Evolutionary conservation across 495 filamentous ascomycete genomes (phyloP).

Genomic region (Chaetomidium leptoderma): DNA sequence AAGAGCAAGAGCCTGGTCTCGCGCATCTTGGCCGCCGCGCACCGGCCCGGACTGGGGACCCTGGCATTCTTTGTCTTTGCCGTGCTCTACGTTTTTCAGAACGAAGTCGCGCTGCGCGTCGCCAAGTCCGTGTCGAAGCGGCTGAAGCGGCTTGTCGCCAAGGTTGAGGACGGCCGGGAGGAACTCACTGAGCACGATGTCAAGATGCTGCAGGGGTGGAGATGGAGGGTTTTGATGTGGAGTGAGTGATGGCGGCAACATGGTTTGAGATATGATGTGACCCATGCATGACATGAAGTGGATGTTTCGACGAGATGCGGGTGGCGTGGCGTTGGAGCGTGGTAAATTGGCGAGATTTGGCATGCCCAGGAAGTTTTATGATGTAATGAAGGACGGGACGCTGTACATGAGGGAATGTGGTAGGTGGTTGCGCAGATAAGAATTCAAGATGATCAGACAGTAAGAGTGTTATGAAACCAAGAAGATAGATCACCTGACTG

Average conservation of each 20-base stretch:
- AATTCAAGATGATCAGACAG: too few relatives aligned
- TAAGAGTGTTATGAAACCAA: too few relatives aligned
- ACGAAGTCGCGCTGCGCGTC: constrained; percentile 44
- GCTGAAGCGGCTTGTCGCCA: constrained; percentile 38
- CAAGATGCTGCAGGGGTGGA: constrained; percentile 41
- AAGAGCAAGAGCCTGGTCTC: constrained; percentile 40
- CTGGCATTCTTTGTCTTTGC: constrained; percentile 46
- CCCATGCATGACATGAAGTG: neutral
- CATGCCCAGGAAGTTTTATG: too few relatives aligned
- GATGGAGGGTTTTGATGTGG: constrained; percentile 46
- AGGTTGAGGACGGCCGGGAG: constrained; percentile 40
- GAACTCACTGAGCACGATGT: constrained; percentile 40
- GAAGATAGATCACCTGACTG: too few relatives aligned
- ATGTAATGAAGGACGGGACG: too few relatives aligned
- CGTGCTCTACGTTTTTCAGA: constrained; percentile 45
- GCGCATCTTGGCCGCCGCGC: constrained; percentile 37
- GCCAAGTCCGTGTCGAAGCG: constrained; percentile 38
- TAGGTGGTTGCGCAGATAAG: too few relatives aligned
- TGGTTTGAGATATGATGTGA: neutral
- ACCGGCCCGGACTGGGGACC: constrained; percentile 39
- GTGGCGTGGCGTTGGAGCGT: neutral
- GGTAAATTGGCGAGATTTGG: too few relatives aligned
- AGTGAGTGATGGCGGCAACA: constrained; percentile 19
- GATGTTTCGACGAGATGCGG: neutral
- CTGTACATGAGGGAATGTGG: too few relatives aligned